Base-by-base conservation (phyloP, 768 basidiomycete genomes). In the Boletus barrowsii region DNA sequence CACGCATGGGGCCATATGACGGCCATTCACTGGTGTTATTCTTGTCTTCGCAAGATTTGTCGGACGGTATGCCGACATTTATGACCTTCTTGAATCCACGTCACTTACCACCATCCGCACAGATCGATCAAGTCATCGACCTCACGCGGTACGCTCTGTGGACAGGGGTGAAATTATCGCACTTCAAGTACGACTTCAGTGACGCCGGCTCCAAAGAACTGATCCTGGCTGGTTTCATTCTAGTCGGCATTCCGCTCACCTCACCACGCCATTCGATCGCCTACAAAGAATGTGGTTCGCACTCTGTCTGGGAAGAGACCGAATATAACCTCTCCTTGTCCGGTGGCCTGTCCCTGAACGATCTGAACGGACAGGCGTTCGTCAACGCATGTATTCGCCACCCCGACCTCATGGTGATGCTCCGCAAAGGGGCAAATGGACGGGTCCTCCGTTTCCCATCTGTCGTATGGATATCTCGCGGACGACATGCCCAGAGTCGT, bases 1-100 rank as follows among this genome's bases (percentile, higher is more conserved):
- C 72, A 68, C 36, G 72, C 68, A 8, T 73, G 72, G 72, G 69
- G 71, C 8, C 72, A 73, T 36, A 60, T 72, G 59, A 65, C 59
- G 41, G 66, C 65, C 30, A 49, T 72, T 30, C 58, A 62, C 35
- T 47, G 42, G 15, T 72, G 72, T 47, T 73, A 72, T 45, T 60
- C 63, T 4, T 73, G 72, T 41, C 63, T 73, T 51, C 69, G 71
- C 36, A 54, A 49, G 14, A 60, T 58, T n/a, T 73, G 70, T 48
- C 60, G 61, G 51, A 68, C 71, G 54, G 71, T 70, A 60, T 42
- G 43, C 46, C 30, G 32, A 13, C 37, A 26, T 4, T 37, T 17
- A 10, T 26, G 30, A 30, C 22, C 39, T 41, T 30, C 37, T 5
- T 22, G 5, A 47, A 42, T 24, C 24, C 15, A 4, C 6, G 29